phyloP scores from a whole-genome alignment of 495 filamentous ascomycete species.

The Hypoxylon rickii region DNA sequence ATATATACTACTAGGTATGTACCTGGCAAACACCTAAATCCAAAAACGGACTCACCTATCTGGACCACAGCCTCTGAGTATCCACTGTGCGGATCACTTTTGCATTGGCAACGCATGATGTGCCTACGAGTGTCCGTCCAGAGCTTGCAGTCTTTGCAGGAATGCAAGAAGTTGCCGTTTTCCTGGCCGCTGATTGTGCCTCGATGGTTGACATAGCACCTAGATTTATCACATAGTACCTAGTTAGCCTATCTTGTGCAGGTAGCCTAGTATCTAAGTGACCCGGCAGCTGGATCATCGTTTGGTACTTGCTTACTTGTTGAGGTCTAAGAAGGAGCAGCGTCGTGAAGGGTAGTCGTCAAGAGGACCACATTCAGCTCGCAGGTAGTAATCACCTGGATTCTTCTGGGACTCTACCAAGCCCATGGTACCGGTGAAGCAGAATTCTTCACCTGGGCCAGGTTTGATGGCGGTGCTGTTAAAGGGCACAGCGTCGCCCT shows the following conservation, averaged over 20 bases:
- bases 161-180: conserved; percentile 1
- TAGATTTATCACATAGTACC: background rate
- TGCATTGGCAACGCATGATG: conserved; percentile 8
- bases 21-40: too few relatives aligned
- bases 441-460: too few relatives aligned
- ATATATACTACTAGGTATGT: background rate
- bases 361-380: conserved; percentile 2
- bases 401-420: conserved; percentile 3
- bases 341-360: conserved; percentile 5
- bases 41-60: conserved; percentile 6
- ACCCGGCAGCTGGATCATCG: too few relatives aligned
- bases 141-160: conserved; percentile 3
- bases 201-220: conserved; percentile 15
- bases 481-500: background rate
- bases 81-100: background rate
- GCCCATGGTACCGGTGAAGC: conserved; percentile 1
- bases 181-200: conserved; percentile 3
- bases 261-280: background rate
- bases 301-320: conserved; percentile 23
- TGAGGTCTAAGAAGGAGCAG: conserved; percentile 22
- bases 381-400: conserved; percentile 11
- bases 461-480: conserved; percentile 1
- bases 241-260: background rate
- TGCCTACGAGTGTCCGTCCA: background rate
- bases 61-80: conserved; percentile 1